phyloP scores from a whole-genome alignment of 495 filamentous ascomycete species.

The Hyaloscypha bicolor region DNA sequence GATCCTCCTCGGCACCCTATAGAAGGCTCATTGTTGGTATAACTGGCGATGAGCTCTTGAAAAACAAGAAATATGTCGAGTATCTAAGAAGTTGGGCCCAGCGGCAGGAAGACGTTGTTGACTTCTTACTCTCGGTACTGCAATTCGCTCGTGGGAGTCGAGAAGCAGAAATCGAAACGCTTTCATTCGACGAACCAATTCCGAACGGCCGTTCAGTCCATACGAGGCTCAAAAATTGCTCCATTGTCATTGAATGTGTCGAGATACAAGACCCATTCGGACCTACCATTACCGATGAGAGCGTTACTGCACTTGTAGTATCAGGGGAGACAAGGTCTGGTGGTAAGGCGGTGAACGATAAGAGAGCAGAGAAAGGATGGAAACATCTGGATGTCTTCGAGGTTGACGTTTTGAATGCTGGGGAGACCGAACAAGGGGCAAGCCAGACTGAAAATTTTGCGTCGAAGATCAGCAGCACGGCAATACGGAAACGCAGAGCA shows the following conservation, averaged over 20 bases:
- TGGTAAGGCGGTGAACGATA: conserved; percentile 80
- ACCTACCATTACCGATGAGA: conserved; percentile 83
- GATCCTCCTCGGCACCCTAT: conserved; percentile 35
- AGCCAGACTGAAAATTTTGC: conserved; percentile 61
- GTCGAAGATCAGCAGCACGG: conserved; percentile 89
- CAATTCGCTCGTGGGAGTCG: conserved; percentile 42
- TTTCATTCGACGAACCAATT: conserved; percentile 16
- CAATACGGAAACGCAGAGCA: conserved; percentile 51
- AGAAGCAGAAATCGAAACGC: conserved; percentile 40
- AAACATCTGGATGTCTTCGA: conserved; percentile 75
- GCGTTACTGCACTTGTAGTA: conserved; percentile 79
- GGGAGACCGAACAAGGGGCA: conserved; percentile 52
- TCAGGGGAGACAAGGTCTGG: conserved; percentile 88
- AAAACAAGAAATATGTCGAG: conserved; percentile 85
- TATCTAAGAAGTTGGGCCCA: conserved; percentile 76
- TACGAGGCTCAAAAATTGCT: conserved; percentile 44
- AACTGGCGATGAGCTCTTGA: conserved; percentile 80
- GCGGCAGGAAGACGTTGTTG: conserved; percentile 64
- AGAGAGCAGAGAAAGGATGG: conserved; percentile 80
- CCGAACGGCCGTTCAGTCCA: conserved; percentile 34
- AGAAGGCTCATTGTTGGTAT: conserved; percentile 78
- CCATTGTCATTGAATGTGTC: conserved; percentile 66
- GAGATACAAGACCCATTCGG: conserved; percentile 89
- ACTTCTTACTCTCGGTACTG: conserved; percentile 74
- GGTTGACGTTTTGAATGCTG: conserved; percentile 84